Percentiles rank a stretch among this genome's conserved stretches.
Evolutionary conservation across 371 early-diverging fungal species (phyloP).

Genomic region (Furculomyces boomerangus): DNA sequence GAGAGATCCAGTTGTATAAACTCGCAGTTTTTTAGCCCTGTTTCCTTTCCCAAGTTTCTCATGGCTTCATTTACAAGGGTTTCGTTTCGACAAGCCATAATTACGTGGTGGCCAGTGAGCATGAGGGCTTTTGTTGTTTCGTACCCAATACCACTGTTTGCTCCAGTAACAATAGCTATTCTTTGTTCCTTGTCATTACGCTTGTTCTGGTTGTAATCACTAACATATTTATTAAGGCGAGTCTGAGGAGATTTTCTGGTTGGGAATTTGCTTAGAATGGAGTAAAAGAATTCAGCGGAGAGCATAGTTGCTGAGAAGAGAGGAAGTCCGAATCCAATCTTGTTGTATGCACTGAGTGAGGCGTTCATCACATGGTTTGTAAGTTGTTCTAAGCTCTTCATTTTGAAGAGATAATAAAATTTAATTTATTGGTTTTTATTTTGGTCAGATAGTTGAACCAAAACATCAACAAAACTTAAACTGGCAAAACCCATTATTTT

Average conservation of each 20-base stretch:
- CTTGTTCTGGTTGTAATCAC: not conserved
- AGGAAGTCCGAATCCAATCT: not conserved
- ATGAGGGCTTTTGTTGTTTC: slow-evolving; percentile 23
- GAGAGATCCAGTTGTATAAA: slow-evolving; percentile 37
- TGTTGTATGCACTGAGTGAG: not conserved
- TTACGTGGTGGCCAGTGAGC: slow-evolving; percentile 14
- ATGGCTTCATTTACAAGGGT: slow-evolving; percentile 27
- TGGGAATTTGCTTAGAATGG: not conserved
- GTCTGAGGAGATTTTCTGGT: not conserved
- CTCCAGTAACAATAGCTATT: slow-evolving; percentile 7
- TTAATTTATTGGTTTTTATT: no score
- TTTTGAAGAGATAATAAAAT: no score
- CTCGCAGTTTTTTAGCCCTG: slow-evolving; percentile 25
- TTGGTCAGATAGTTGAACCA: no score
- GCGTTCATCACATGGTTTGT: not conserved
- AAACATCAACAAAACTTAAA: no score
- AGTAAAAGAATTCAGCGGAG: not conserved
- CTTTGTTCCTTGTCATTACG: not conserved
- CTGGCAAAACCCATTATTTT: no score
- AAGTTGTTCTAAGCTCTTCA: not conserved
- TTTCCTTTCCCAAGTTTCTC: slow-evolving; percentile 29
- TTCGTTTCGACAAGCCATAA: slow-evolving; percentile 38
- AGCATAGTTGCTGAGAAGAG: not conserved
- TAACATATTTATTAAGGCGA: not conserved
- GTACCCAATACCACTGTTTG: slow-evolving; percentile 21